Conservation (phyloP, 2,329 filamentous ascomycete species). For the Nannizziopsis arthrosporioides region DNA sequence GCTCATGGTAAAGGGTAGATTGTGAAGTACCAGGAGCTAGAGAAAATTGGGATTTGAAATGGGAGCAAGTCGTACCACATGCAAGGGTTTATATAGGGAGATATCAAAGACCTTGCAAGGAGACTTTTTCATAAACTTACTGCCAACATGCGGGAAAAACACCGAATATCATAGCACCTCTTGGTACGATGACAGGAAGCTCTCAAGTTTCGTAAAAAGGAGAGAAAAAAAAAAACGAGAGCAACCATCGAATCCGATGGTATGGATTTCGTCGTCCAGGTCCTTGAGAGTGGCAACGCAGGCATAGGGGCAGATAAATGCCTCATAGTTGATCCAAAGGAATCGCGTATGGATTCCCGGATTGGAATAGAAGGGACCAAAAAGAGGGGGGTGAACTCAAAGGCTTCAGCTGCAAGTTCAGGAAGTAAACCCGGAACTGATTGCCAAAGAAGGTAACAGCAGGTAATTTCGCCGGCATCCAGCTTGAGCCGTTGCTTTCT, state of each 20-base stretch:
- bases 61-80: not conserved
- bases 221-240: no score
- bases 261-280: no score
- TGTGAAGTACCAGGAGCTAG: constrained; percentile 1
- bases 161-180: no score
- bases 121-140: no score
- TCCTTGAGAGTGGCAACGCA: constrained; percentile 1
- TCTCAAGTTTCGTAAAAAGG: no score
- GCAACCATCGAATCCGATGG: no score
- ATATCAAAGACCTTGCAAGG: not conserved
- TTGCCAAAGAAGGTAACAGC: no score
- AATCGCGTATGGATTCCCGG: constrained; percentile 7
- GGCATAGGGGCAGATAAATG: not conserved
- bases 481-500: no score
- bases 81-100: constrained; percentile 9
- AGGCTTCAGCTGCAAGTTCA: not conserved
- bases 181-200: no score
- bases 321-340: constrained; percentile 2
- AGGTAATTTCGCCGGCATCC: no score
- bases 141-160: no score
- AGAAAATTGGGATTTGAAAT: not conserved
- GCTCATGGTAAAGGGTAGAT: not conserved
- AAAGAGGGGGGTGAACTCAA: not conserved
- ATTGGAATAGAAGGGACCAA: not conserved
- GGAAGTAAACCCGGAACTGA: not conserved